Conservation (phyloP, 2,329 filamentous ascomycete species). For the Periconia digitata region DNA sequence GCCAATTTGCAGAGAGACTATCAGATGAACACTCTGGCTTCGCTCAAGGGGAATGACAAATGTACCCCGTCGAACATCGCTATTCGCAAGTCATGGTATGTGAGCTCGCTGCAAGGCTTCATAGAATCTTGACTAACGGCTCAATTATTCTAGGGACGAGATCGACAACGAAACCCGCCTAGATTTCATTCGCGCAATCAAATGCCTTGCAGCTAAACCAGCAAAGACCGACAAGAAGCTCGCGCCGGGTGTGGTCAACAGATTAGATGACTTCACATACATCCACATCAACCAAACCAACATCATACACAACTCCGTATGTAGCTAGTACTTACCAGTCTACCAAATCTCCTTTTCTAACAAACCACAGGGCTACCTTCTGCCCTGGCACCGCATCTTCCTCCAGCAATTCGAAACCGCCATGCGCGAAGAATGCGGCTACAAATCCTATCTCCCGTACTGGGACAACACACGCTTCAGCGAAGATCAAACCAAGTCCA, state of each 20-base stretch:
- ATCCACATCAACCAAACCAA: constrained; percentile 10
- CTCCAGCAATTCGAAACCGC: constrained; percentile 16
- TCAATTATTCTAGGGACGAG: constrained; percentile 2
- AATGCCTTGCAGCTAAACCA: constrained; percentile 5
- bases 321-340: neutral
- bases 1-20: neutral
- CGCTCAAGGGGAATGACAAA: neutral
- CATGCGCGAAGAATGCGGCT: constrained; percentile 21
- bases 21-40: neutral
- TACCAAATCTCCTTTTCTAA: neutral
- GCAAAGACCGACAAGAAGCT: neutral
- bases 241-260: constrained; percentile 3
- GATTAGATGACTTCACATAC: constrained; percentile 7
- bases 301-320: constrained; percentile 3
- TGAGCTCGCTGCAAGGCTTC: neutral
- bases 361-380: constrained; percentile 12
- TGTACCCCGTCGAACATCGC: neutral
- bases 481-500: constrained; percentile 26
- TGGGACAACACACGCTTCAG: constrained; percentile 18
- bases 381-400: constrained; percentile 20
- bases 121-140: neutral
- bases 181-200: constrained; percentile 5
- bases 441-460: constrained; percentile 22
- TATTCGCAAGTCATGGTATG: neutral
- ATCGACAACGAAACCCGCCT: constrained; percentile 3